A percentile compares a stretch with the other conserved stretches of the same genome.
Evolutionary conservation across 257 asterid genomes (phyloP).

Genomic region (Gynochthodes officinalis): DNA sequence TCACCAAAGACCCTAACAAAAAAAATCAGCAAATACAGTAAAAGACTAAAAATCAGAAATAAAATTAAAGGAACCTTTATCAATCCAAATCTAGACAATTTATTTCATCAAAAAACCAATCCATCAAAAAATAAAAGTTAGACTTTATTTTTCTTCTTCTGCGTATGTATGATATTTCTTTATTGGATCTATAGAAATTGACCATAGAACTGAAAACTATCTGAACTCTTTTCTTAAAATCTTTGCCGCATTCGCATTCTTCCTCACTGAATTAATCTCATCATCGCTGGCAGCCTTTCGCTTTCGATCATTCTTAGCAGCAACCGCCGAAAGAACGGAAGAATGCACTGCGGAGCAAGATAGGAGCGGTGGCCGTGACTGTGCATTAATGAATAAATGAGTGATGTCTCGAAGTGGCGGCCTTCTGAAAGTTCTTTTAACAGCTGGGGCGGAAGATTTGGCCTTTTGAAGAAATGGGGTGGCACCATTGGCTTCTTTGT

Average conservation of each 20-base stretch:
- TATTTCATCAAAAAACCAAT: too few relatives aligned
- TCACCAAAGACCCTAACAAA: too few relatives aligned
- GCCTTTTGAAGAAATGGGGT: constrained; percentile 2
- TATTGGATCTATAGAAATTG: not conserved
- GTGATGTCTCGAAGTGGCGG: constrained; percentile 51
- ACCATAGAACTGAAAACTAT: constrained; percentile 17
- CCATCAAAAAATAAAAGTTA: not conserved
- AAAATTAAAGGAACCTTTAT: too few relatives aligned
- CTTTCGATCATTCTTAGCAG: constrained; percentile 22
- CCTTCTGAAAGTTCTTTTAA: constrained; percentile 27
- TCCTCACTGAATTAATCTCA: constrained; percentile 15
- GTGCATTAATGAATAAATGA: constrained; percentile 13
- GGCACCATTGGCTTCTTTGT: constrained; percentile 1
- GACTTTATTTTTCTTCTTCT: not conserved
- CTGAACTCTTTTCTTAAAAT: constrained; percentile 38
- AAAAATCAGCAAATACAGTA: too few relatives aligned
- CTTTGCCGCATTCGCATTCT: constrained; percentile 24
- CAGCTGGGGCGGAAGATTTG: not conserved
- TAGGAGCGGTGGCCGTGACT: not conserved
- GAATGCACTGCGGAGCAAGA: not conserved
- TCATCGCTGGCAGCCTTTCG: constrained; percentile 21
- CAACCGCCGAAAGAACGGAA: not conserved
- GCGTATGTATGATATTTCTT: not conserved
- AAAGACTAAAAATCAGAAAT: too few relatives aligned
- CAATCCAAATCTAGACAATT: too few relatives aligned